Base-by-base conservation (phyloP, 768 basidiomycete genomes). In the Rossbeevera mucosa region DNA sequence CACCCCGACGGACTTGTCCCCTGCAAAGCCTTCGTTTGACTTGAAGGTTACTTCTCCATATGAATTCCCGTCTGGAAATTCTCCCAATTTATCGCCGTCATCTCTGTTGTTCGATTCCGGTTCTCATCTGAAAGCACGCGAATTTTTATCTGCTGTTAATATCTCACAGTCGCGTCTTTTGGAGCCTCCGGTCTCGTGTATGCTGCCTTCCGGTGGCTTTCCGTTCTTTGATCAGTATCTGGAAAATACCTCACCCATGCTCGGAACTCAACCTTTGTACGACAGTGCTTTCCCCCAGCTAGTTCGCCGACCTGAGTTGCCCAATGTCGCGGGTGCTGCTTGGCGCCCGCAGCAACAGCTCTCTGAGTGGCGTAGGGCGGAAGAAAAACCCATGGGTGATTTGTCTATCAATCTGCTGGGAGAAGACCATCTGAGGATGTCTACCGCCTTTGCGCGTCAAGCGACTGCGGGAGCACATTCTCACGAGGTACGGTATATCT, bases 1-100 rank as follows among this genome's bases (percentile, higher is more conserved):
- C 53, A 90, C 88, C 0, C 87, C 88, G 1, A 83, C 85, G 36
- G 86, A 88, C 60, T 72, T 85, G 46, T 88, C 86, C 13, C 88
- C 87, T 24, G 78, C 80, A 48, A 79, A 69, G 60, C 30, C 78
- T 47, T 64, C 77, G 14, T 82, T 83, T 60, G 83, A 86, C 57
- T 63, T 76, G 48, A 86, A 78, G 64, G 61, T 79, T 41, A 73
- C 78, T 55, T 71, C 77, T 41, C 72, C 79, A 25, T 82, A 80
- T 58, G 85, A 86, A 44, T 65, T 69, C 36, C 61, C 59, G 38
- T 55, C 61, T 44, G 56, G 55, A 5, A 54, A 56, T 54, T 55
- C 68, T 56, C 55, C 68, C 56, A 53, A 41, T 56, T 44, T 70
- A 55, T 57, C 64, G 51, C 68, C 76, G 51, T 66, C 71, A 51